A percentile compares a stretch with the other conserved stretches of the same genome.
Conservation (phyloP, 164 flowering plant genomes). For the Kalanchoe fedtschenkoi region DNA sequence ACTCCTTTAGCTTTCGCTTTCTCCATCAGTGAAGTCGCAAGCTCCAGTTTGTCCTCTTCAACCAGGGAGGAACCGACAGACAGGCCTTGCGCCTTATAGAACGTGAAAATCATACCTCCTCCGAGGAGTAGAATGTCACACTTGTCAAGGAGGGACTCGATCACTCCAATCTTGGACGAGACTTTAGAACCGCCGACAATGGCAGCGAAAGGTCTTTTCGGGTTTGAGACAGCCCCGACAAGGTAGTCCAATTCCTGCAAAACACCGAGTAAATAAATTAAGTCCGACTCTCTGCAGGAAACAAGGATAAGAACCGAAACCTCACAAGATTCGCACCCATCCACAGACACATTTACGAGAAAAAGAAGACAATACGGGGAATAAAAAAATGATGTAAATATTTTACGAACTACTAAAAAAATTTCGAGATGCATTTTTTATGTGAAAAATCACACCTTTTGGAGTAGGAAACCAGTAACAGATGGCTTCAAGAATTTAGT, state of each 20-base stretch:
- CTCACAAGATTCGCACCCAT: no score
- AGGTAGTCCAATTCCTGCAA: slow-evolving; percentile 68
- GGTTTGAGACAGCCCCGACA: slow-evolving; percentile 68
- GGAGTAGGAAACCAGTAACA: slow-evolving; percentile 81
- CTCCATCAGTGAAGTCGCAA: slow-evolving; percentile 57
- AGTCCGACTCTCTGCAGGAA: background rate
- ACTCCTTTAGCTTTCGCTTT: slow-evolving; percentile 77
- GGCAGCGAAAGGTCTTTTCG: slow-evolving; percentile 78
- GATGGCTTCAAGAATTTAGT: slow-evolving; percentile 77
- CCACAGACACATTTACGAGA: no score
- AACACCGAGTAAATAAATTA: background rate
- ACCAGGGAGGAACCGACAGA: slow-evolving; percentile 72
- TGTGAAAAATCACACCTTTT: slow-evolving; percentile 40
- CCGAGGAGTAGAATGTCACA: slow-evolving; percentile 63
- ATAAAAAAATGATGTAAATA: no score
- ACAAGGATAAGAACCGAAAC: background rate
- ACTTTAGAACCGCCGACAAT: slow-evolving; percentile 85
- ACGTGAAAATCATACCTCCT: slow-evolving; percentile 82
- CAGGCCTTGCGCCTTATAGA: slow-evolving; percentile 74
- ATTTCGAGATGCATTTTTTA: background rate
- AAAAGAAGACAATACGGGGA: no score
- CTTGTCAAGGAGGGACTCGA: slow-evolving; percentile 65
- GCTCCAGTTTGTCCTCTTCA: slow-evolving; percentile 68
- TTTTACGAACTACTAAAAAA: no score
- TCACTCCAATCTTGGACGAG: slow-evolving; percentile 75